Percentiles rank a stretch among this genome's conserved stretches.
These are phyloP conservation scores for Diutina sp. DNA, from an alignment of 1,139 yeast species.

Conservation along the genomic window DNA sequence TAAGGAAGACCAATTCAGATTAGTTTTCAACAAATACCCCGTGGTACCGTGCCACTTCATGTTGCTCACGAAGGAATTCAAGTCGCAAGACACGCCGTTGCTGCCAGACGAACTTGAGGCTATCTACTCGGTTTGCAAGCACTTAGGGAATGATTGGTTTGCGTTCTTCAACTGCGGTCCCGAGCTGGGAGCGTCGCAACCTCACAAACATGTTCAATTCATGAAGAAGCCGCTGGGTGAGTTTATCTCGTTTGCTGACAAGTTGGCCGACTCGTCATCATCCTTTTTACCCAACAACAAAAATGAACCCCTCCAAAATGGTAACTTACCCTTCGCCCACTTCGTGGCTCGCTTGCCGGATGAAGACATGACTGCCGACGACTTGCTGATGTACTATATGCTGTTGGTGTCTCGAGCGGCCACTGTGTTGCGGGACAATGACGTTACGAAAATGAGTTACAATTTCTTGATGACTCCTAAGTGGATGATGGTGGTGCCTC, in stretches of 20 bases:
- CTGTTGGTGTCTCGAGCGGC: constrained; percentile 60
- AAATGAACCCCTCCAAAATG: constrained; percentile 48
- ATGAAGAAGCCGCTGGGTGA: constrained; percentile 24
- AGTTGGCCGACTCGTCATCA: constrained; percentile 30
- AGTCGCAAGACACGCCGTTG: constrained; percentile 61
- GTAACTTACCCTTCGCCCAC: constrained; percentile 68
- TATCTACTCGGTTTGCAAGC: constrained; percentile 36
- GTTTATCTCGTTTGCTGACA: constrained; percentile 50
- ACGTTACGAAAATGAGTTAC: constrained; percentile 40
- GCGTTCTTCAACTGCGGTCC: constrained; percentile 86
- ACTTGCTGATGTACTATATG: constrained; percentile 50
- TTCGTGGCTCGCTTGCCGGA: constrained; percentile 57
- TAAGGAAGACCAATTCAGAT: constrained; percentile 33
- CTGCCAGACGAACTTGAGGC: constrained; percentile 54
- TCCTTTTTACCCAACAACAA: constrained; percentile 40
- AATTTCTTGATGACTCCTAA: constrained; percentile 70
- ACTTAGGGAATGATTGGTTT: constrained; percentile 28
- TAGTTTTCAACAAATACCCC: constrained; percentile 79
- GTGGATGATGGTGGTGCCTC: constrained; percentile 82
- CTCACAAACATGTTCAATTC: constrained; percentile 86
- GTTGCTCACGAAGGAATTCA: constrained; percentile 61
- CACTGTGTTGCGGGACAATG: constrained; percentile 48
- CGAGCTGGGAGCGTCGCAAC: constrained; percentile 83
- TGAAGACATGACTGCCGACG: constrained; percentile 33
- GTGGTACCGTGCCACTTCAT: constrained; percentile 69